Base-by-base conservation (phyloP, 805 yeast species). In the Geotrichum ghanense region DNA sequence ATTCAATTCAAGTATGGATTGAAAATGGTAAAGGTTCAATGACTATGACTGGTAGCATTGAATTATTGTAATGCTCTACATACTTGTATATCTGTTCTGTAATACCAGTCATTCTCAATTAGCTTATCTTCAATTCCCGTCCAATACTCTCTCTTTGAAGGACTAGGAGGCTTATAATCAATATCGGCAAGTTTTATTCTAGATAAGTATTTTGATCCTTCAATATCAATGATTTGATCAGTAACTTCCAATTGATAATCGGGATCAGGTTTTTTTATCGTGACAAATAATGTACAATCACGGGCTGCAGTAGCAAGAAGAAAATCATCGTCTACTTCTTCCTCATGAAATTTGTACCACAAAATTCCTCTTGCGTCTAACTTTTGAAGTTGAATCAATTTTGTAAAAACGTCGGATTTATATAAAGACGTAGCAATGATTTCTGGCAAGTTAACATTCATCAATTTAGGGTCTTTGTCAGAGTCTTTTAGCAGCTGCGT, bases 251-350 rank as follows among this genome's bases (percentile, higher is more conserved):
- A 14, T n/a, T 14, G 19, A 31, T 16, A 7, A 17, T 17, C n/a
- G 20, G 16, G 26, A 22, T 4, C 27, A 22, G 22, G 48, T 59
- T 60, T 45, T 63, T 67, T 10, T n/a, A 41, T 7, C 45, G 71
- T 70, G 16, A 76, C 51, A 45, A 77, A 70, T 16, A 78, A 53
- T 0, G 81, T 77, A 22, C 78, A 78, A 56, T 78, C 83, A 27
- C 83, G 64, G 25, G 72, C 58, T 0, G 81, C 66, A 82, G 78
- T 78, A 3, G 74, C 72, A 24, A 70, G 52, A 10, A 70, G 61
- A 40, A 75, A 59, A 41, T 62, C 65, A 6, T 60, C 63, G 51
- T 65, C 64, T 3, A 72, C 70, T 46, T 65, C 68, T 4, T 57
- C 52, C 10, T 46, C 31, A 34, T 19, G 41, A n/a, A 5, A 16